These are phyloP conservation scores for Cladosporium sp. DNA, from an alignment of 2,329 filamentous ascomycete genomes.

Conservation along the genomic window DNA sequence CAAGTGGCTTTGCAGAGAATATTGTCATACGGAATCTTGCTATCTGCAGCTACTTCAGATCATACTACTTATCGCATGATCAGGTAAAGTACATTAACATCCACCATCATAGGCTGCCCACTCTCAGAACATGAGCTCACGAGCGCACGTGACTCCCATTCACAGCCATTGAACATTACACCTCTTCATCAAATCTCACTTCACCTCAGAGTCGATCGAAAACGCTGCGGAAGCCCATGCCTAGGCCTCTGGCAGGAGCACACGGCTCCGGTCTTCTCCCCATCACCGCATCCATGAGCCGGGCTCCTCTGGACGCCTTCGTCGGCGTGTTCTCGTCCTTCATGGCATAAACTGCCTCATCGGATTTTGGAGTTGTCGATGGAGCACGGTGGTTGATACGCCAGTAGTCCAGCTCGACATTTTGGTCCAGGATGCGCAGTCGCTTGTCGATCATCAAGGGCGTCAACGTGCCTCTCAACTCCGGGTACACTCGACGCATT, in stretches of 20 bases:
- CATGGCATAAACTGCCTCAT: neutral
- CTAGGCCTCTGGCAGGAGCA: neutral
- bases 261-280: neutral
- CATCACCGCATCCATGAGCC: neutral
- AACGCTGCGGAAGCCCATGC: neutral
- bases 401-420: conserved; percentile 36
- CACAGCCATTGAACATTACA: conserved; percentile 8
- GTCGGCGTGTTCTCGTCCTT: neutral
- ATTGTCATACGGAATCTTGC: neutral
- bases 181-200: neutral
- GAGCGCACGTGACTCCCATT: neutral
- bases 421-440: conserved; percentile 37
- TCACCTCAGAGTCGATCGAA: neutral
- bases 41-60: neutral
- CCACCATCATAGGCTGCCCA: neutral
- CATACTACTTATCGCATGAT: neutral
- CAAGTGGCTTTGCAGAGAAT: neutral
- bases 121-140: neutral
- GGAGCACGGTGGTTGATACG: conserved; percentile 8
- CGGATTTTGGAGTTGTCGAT: neutral
- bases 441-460: conserved; percentile 37
- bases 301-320: neutral
- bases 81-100: neutral
- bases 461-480: conserved; percentile 32
- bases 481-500: conserved; percentile 33